Conservation (phyloP, 2,329 filamentous ascomycete species). For the Onygenales sp. region DNA sequence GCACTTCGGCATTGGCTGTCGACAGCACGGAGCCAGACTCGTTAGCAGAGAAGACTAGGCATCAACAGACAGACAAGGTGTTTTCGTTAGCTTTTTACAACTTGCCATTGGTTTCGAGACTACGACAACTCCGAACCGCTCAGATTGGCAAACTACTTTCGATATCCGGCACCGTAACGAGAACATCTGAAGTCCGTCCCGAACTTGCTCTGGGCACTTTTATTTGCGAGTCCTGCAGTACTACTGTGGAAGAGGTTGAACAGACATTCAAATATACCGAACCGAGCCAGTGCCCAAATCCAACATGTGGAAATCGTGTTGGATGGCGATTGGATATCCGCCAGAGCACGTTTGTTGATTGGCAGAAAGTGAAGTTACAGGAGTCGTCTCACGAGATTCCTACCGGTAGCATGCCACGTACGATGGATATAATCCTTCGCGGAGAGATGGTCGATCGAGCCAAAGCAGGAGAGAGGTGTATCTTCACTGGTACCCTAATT, state of each 20-base stretch:
- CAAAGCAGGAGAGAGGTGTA: constrained; percentile 95
- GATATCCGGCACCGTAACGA: constrained; percentile 91
- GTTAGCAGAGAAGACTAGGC: constrained; percentile 63
- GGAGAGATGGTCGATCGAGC: constrained; percentile 96
- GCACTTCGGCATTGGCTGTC: constrained; percentile 51
- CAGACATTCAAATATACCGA: constrained; percentile 98
- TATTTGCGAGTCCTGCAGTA: constrained; percentile 77
- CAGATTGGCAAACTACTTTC: constrained; percentile 91
- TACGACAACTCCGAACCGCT: constrained; percentile 74
- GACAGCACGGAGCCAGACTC: constrained; percentile 46
- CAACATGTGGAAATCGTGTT: constrained; percentile 73
- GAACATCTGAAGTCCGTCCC: constrained; percentile 92
- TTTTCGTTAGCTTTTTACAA: constrained; percentile 94
- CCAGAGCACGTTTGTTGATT: constrained; percentile 96
- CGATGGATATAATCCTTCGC: constrained; percentile 91
- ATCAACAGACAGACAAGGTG: constrained; percentile 94
- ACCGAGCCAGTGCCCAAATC: constrained; percentile 88
- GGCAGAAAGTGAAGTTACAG: constrained; percentile 97
- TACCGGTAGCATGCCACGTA: constrained; percentile 95
- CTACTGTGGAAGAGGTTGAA: constrained; percentile 79
- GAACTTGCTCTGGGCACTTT: constrained; percentile 91
- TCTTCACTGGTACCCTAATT: constrained; percentile 92
- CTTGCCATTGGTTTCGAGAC: constrained; percentile 72
- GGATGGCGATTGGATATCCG: constrained; percentile 97
- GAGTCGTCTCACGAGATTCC: constrained; percentile 98